Conservation (phyloP, 2,329 filamentous ascomycete genomes). For the Colletotrichum chlorophyti region DNA sequence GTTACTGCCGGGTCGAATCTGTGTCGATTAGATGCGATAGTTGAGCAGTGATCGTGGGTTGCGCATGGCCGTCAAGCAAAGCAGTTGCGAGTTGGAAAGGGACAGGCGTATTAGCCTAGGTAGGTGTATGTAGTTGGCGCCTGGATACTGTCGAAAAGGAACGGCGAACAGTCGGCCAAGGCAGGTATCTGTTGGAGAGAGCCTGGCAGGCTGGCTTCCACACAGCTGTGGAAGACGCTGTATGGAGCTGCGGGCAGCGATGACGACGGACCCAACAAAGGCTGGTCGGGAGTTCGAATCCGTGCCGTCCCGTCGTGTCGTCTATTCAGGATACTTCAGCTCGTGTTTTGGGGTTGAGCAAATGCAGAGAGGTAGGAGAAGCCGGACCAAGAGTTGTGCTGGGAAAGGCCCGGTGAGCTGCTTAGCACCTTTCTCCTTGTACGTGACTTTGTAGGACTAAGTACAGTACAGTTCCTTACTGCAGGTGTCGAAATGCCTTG, state of each 20-base stretch:
- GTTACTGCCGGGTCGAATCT: background rate
- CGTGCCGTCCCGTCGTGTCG: constrained; percentile 10
- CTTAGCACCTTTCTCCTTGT: background rate
- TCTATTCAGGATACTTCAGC: constrained; percentile 1
- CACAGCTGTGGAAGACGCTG: background rate
- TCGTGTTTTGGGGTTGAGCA: constrained; percentile 1
- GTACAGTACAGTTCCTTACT: no score
- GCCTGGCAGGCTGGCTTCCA: background rate
- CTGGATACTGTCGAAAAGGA: constrained; percentile 1
- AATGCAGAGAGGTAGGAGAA: background rate
- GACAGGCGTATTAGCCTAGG: constrained; percentile 18
- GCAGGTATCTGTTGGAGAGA: no score
- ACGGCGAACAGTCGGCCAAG: no score
- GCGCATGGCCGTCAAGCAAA: constrained; percentile 7
- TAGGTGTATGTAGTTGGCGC: background rate
- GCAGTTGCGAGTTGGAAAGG: background rate
- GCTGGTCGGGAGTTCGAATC: background rate
- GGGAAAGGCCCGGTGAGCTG: constrained; percentile 13
- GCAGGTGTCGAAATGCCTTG: no score
- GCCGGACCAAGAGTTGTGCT: constrained; percentile 2
- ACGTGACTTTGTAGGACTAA: no score
- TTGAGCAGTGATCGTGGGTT: background rate
- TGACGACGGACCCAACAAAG: background rate
- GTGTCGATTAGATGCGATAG: background rate
- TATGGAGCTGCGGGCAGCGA: background rate